Percentiles rank a stretch among this genome's conserved stretches.
These are phyloP conservation scores for Polygonum aviculare DNA, from an alignment of 148 eudicot species.

Conservation along the genomic window DNA sequence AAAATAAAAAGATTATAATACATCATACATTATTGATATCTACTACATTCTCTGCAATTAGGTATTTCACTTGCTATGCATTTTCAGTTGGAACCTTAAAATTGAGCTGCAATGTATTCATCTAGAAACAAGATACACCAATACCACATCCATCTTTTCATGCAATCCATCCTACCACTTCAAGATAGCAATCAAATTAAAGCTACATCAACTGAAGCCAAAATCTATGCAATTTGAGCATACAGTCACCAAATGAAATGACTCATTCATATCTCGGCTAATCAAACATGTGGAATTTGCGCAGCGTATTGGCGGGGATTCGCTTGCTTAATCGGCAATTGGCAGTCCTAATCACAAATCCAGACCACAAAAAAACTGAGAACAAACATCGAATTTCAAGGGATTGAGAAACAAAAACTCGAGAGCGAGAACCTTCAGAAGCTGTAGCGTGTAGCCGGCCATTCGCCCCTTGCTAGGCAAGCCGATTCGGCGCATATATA, in stretches of 20 bases:
- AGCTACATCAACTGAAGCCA: neutral
- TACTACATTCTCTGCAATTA: neutral
- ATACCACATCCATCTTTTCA: neutral
- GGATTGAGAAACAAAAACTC: neutral
- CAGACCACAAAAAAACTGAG: neutral
- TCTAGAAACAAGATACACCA: neutral
- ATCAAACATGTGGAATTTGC: conserved; percentile 75
- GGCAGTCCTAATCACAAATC: conserved; percentile 56
- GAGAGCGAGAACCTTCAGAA: conserved; percentile 51
- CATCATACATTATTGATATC: too few relatives aligned
- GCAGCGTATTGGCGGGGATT: conserved; percentile 98
- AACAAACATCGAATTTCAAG: neutral
- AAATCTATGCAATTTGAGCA: neutral
- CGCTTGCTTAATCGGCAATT: conserved; percentile 72
- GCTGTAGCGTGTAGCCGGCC: conserved; percentile 72
- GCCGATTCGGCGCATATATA: conserved; percentile 74
- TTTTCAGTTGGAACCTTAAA: too few relatives aligned
- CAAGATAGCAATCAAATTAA: too few relatives aligned
- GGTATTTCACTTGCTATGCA: neutral
- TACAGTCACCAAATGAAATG: neutral
- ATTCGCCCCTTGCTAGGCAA: conserved; percentile 95
- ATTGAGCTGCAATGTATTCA: too few relatives aligned
- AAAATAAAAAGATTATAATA: too few relatives aligned
- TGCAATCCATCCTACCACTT: too few relatives aligned
- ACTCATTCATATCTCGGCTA: neutral